Base-by-base conservation (phyloP, 2,329 filamentous ascomycete species). In the Fusarium nanum region DNA sequence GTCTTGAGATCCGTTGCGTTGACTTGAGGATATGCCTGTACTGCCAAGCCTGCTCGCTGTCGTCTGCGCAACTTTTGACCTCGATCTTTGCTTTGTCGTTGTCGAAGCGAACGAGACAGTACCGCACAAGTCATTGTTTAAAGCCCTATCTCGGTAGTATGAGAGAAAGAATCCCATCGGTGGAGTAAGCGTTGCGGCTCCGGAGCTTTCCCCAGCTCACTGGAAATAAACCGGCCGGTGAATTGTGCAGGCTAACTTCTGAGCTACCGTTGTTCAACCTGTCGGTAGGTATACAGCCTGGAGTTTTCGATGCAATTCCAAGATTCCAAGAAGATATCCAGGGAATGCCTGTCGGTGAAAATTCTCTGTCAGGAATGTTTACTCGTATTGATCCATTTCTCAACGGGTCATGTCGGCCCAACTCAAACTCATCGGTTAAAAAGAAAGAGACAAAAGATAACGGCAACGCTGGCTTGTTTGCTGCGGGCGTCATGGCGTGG, bases 401-500 rank as follows among this genome's bases (percentile, higher is more conserved):
- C 18, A 23, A 25, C 52, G 60, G 59, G 44, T 32, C 60, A 57
- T 46, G 37, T 49, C 59, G 60, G 60, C 48, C 22, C 32, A 52
- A 41, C 48, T 46, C 42, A 22, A 47, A 27, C 37, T 58, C 47
- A 40, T 49, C 42, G 42, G 56, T 28, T 18, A 59, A 42, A 44
- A 23, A 27, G 25, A 34, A 52, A 52, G 32, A 40, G 16, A 34
- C 23, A 41, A 25, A 30, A 54, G 61, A 64, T 64, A 64, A 64
- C 61, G 50, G 30, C 37, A 27, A 34, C 6, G 14, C 25, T 30
- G 30, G 57, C 23, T 45, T 46, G n/a, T 11, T 40, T 23, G 20
- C 58, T 71, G 69, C 69, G 69, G 69, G 68, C 69, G 69, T 72
- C 60, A 52, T 58, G 20, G 46, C 63, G 60, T 63, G 60, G 60